Evolutionary conservation across 2,329 filamentous ascomycete species (phyloP).

Genomic region (Xylariales sp.): DNA sequence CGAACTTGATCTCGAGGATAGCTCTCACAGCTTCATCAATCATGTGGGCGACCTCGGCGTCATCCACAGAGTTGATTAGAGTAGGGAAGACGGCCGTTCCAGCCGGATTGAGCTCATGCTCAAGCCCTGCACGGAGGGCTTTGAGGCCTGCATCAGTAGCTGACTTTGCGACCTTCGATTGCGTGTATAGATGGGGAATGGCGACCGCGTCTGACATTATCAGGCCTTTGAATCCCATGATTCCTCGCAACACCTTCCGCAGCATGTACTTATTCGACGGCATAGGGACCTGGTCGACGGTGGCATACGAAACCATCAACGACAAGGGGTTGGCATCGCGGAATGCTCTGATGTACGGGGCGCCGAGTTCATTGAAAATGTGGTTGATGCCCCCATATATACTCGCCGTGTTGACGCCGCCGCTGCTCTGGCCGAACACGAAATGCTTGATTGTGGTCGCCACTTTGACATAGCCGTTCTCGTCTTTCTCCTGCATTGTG

Average conservation of each 20-base stretch:
- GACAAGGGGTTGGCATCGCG: constrained; percentile 45
- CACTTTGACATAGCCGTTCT: constrained; percentile 49
- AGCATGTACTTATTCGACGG: constrained; percentile 50
- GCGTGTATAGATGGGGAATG: constrained; percentile 46
- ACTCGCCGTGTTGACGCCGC: constrained; percentile 51
- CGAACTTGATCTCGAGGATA: neutral
- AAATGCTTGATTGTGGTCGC: constrained; percentile 54
- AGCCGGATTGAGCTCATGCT: constrained; percentile 47
- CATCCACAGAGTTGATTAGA: constrained; percentile 25
- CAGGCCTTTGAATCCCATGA: constrained; percentile 50
- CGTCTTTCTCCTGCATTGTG: constrained; percentile 52
- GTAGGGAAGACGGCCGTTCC: constrained; percentile 43
- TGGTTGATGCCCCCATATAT: constrained; percentile 51
- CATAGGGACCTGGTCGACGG: constrained; percentile 50
- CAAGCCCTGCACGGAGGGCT: constrained; percentile 46
- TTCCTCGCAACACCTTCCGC: constrained; percentile 43
- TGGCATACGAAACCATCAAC: constrained; percentile 51
- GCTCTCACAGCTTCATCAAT: constrained; percentile 1
- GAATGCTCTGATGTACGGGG: constrained; percentile 49
- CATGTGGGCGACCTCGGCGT: neutral
- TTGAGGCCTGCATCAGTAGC: constrained; percentile 44
- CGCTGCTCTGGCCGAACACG: constrained; percentile 50
- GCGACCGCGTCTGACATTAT: constrained; percentile 51
- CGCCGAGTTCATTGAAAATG: constrained; percentile 50
- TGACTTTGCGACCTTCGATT: constrained; percentile 47